These are phyloP conservation scores for Pichia gijzeniarum DNA, from an alignment of 805 yeast species.

Conservation along the genomic window DNA sequence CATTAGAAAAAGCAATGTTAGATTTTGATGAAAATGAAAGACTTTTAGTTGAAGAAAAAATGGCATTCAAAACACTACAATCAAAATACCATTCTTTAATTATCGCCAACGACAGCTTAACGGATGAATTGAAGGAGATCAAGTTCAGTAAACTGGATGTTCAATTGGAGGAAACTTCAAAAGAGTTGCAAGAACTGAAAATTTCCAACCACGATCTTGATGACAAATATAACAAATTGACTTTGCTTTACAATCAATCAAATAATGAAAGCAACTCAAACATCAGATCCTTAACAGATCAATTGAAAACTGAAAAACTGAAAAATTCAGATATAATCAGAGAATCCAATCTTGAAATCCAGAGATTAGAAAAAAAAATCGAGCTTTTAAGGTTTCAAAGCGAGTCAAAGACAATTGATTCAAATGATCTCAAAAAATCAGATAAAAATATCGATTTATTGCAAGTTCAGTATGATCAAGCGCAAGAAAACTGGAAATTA, in stretches of 20 bases:
- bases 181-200: conserved; percentile 30
- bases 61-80: conserved; percentile 20
- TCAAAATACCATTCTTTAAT: conserved; percentile 20
- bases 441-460: conserved; percentile 35
- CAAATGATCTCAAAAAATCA: background rate
- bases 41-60: conserved; percentile 28
- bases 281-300: conserved; percentile 25
- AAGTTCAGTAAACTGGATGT: conserved; percentile 31
- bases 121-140: conserved; percentile 28
- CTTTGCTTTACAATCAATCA: conserved; percentile 17
- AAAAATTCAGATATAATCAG: conserved; percentile 19
- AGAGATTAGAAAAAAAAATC: conserved; percentile 58
- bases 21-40: conserved; percentile 1
- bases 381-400: conserved; percentile 60
- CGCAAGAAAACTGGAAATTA: conserved; percentile 76
- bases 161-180: conserved; percentile 28
- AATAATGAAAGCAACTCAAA: conserved; percentile 22
- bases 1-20: conserved; percentile 2
- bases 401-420: conserved; percentile 32
- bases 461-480: conserved; percentile 66
- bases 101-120: conserved; percentile 21
- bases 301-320: conserved; percentile 19
- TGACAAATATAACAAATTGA: conserved; percentile 15
- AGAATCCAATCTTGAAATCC: conserved; percentile 39
- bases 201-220: conserved; percentile 11